These are phyloP conservation scores for Populus euphratica DNA, from an alignment of 345 rosid genomes.

Conservation along the genomic window DNA sequence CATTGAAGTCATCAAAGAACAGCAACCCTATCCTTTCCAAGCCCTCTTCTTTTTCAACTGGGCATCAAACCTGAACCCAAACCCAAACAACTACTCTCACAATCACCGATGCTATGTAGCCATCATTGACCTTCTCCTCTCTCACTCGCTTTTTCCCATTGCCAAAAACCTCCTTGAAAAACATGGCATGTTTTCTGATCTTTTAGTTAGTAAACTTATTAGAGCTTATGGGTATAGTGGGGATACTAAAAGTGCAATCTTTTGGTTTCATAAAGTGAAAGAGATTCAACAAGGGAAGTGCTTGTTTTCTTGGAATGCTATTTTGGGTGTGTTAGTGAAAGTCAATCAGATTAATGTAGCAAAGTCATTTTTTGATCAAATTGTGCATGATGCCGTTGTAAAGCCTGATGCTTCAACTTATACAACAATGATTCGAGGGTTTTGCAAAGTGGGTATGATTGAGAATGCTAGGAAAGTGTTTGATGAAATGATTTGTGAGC, in stretches of 20 bases:
- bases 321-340: constrained; percentile 34
- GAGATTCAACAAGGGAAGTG: constrained; percentile 17
- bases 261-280: constrained; percentile 37
- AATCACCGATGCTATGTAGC: constrained; percentile 25
- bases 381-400: constrained; percentile 16
- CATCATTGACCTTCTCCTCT: constrained; percentile 32
- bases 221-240: constrained; percentile 31
- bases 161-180: constrained; percentile 28
- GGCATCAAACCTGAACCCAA: constrained; percentile 31
- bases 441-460: constrained; percentile 31
- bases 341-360: constrained; percentile 21
- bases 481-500: constrained; percentile 41
- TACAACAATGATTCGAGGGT: constrained; percentile 35
- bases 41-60: constrained; percentile 42
- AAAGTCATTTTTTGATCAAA: constrained; percentile 24
- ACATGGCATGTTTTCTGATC: constrained; percentile 28
- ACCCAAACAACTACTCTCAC: constrained; percentile 28
- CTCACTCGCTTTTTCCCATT: constrained; percentile 26
- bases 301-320: constrained; percentile 33
- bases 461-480: constrained; percentile 38
- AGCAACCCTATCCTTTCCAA: constrained; percentile 27
- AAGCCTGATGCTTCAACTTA: constrained; percentile 37
- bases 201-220: constrained; percentile 29
- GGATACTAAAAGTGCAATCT: constrained; percentile 29
- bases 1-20: constrained; percentile 26